These are phyloP conservation scores for Phytophthora chlamydospora DNA, from an alignment of 352 stramenopile species.

Conservation along the genomic window DNA sequence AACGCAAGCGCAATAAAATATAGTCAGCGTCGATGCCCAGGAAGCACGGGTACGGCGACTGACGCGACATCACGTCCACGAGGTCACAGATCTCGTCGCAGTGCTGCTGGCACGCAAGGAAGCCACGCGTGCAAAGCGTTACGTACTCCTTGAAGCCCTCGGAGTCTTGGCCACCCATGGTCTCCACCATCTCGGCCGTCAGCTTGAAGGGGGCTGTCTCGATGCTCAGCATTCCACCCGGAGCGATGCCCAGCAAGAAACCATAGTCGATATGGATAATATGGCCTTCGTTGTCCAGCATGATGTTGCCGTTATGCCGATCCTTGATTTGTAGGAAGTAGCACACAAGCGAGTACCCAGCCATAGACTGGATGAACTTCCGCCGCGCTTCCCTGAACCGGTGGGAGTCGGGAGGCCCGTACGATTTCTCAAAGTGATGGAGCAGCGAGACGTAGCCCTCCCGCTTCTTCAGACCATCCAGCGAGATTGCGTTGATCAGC, in stretches of 20 bases:
- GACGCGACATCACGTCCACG: slow-evolving; percentile 96
- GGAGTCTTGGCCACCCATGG: slow-evolving; percentile 93
- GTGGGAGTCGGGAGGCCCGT: slow-evolving; percentile 85
- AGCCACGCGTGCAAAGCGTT: slow-evolving; percentile 96
- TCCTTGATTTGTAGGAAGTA: slow-evolving; percentile 99
- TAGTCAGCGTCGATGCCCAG: slow-evolving; percentile 80
- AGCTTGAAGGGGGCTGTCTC: slow-evolving; percentile 99
- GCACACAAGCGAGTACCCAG: slow-evolving; percentile 97
- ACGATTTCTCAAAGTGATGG: slow-evolving; percentile 96
- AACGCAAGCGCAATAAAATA: slow-evolving; percentile 87
- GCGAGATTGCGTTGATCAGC: slow-evolving; percentile 96
- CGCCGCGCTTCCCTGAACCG: slow-evolving; percentile 92
- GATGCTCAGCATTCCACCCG: slow-evolving; percentile 98
- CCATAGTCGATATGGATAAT: slow-evolving; percentile 99
- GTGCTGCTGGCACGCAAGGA: slow-evolving; percentile 96
- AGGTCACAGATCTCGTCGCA: slow-evolving; percentile 96
- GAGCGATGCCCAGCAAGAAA: slow-evolving; percentile 98
- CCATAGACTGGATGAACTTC: slow-evolving; percentile 98
- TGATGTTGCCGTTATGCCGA: slow-evolving; percentile 99
- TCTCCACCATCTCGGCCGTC: slow-evolving; percentile 98
- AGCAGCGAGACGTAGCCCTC: slow-evolving; percentile 93
- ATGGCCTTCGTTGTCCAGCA: slow-evolving; percentile 98
- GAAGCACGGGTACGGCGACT: slow-evolving; percentile 98
- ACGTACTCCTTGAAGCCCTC: slow-evolving; percentile 97
- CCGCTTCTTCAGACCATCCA: slow-evolving; percentile 98